A percentile compares a stretch with the other conserved stretches of the same genome.
These are phyloP conservation scores for Aegilops tauschii DNA, from an alignment of 176 grass and related monocot species.

Conservation along the genomic window DNA sequence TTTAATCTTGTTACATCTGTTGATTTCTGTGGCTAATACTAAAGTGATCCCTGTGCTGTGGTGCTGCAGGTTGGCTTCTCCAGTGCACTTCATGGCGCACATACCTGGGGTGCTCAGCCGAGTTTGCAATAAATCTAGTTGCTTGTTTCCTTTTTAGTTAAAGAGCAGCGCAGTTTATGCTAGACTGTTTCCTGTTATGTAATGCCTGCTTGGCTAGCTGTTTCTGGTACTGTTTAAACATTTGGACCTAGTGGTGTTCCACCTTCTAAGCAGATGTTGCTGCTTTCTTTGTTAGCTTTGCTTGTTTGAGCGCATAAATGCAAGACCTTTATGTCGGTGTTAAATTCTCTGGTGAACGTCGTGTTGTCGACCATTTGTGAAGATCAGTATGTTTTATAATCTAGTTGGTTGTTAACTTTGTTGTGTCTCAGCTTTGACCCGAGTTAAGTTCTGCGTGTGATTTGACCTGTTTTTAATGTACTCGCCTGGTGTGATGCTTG, in stretches of 20 bases:
- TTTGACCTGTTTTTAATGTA: neutral
- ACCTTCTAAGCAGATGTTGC: neutral
- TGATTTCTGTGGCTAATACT: neutral
- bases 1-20: neutral
- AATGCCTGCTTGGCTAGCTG: neutral
- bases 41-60: conserved; percentile 5
- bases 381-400: neutral
- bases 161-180: neutral
- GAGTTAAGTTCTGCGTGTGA: neutral
- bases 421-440: neutral
- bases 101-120: conserved; percentile 4
- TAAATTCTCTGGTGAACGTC: too few relatives aligned
- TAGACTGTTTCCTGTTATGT: conserved; percentile 21
- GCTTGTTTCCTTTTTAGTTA: neutral
- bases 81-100: neutral
- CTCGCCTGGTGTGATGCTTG: neutral
- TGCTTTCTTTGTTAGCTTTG: neutral
- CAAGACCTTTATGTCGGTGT: neutral
- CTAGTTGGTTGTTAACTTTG: too few relatives aligned
- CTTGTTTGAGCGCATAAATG: neutral
- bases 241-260: neutral
- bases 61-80: conserved; percentile 30
- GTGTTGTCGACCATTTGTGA: neutral
- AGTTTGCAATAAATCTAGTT: conserved; percentile 9
- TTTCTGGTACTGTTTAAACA: neutral